A percentile compares a stretch with the other conserved stretches of the same genome.
These are phyloP conservation scores for Lipomyces lipofer DNA, from an alignment of 805 yeast species.

Conservation along the genomic window DNA sequence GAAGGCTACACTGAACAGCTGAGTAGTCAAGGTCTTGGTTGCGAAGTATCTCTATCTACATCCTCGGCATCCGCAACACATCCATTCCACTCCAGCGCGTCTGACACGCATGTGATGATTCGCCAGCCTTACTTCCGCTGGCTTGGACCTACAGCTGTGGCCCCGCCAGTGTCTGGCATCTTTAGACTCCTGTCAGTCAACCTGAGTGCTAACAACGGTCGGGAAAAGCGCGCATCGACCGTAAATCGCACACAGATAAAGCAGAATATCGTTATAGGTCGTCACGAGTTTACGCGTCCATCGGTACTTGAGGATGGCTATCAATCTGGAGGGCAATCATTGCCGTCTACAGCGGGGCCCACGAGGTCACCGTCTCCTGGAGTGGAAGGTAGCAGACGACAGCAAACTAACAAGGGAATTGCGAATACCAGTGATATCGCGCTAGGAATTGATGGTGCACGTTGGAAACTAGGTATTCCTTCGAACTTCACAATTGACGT, in stretches of 20 bases:
- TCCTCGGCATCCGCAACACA: not conserved
- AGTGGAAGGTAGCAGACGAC: too few relatives aligned
- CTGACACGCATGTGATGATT: slow-evolving; percentile 18
- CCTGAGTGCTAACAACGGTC: slow-evolving; percentile 20
- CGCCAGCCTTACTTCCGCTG: slow-evolving; percentile 37
- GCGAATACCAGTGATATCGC: too few relatives aligned
- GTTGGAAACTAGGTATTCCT: slow-evolving; percentile 14
- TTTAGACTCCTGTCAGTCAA: slow-evolving; percentile 37
- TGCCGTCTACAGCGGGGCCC: not conserved
- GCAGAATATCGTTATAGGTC: slow-evolving; percentile 6
- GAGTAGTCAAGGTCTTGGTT: not conserved
- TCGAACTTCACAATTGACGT: slow-evolving; percentile 15
- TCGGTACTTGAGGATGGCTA: not conserved
- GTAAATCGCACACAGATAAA: not conserved
- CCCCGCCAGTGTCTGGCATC: slow-evolving; percentile 35
- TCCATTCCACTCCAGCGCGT: not conserved
- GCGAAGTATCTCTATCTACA: not conserved
- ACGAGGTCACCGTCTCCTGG: not conserved
- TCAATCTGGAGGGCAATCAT: not conserved
- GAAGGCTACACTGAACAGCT: too few relatives aligned
- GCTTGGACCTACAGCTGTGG: slow-evolving; percentile 39
- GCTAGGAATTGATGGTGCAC: slow-evolving; percentile 7
- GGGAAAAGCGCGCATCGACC: not conserved
- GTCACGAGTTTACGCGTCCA: slow-evolving; percentile 11
- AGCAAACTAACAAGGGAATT: too few relatives aligned